phyloP scores from a whole-genome alignment of 768 basidiomycete species.

The Pleurotus djamor region DNA sequence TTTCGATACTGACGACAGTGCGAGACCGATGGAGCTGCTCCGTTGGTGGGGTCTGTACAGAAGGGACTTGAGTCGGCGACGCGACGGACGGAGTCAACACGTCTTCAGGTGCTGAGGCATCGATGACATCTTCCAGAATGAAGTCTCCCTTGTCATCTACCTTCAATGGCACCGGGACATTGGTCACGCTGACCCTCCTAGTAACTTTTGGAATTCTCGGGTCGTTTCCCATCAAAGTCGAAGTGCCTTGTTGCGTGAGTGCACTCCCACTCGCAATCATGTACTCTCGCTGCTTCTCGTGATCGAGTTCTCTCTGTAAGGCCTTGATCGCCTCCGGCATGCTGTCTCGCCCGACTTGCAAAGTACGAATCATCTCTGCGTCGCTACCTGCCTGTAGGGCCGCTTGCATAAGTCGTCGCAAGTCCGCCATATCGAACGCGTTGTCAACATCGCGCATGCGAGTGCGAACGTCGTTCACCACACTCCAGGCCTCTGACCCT shows the following conservation, averaged over 20 bases:
- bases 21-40: background rate
- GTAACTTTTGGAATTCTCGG: slow-evolving; percentile 7
- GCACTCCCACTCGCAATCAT: background rate
- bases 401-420: slow-evolving; percentile 55
- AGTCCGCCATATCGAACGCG: slow-evolving; percentile 49
- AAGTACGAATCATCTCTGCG: slow-evolving; percentile 56
- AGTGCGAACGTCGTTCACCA: slow-evolving; percentile 15
- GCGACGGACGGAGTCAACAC: too few species aligned
- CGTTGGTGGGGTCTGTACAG: background rate
- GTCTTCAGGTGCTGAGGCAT: background rate
- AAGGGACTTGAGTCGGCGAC: too few species aligned
- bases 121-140: background rate
- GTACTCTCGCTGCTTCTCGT: slow-evolving; percentile 27
- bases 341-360: slow-evolving; percentile 63
- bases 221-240: slow-evolving; percentile 8
- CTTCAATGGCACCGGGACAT: background rate
- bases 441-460: slow-evolving; percentile 47
- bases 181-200: background rate
- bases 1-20: slow-evolving; percentile 10
- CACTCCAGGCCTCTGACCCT: slow-evolving; percentile 15
- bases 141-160: background rate
- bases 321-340: slow-evolving; percentile 84
- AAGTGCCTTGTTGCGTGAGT: background rate
- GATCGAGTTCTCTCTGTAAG: slow-evolving; percentile 65
- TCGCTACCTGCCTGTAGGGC: slow-evolving; percentile 61